Percentiles rank a stretch among this genome's conserved stretches.
Conservation (phyloP, 2,329 filamentous ascomycete genomes). For the Verruconis gallopava region DNA sequence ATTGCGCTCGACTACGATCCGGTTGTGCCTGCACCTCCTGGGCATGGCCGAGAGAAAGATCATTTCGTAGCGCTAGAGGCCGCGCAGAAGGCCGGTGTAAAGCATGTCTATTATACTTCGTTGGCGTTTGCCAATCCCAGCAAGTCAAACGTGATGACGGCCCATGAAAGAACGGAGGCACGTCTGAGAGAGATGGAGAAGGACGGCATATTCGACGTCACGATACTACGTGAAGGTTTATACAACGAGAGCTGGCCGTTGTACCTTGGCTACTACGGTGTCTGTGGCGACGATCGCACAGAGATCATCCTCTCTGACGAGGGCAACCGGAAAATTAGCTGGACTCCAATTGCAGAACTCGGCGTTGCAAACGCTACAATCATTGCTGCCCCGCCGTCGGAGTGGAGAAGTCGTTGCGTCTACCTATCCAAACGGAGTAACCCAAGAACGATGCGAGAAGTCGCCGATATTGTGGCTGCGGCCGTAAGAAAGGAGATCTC, state of each 20-base stretch:
- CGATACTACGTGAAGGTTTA: slow-evolving; percentile 31
- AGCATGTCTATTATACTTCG: slow-evolving; percentile 35
- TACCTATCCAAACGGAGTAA: slow-evolving; percentile 23
- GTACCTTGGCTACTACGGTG: slow-evolving; percentile 32
- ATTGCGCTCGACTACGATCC: slow-evolving; percentile 30
- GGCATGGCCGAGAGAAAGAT: slow-evolving; percentile 31
- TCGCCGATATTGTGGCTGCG: slow-evolving; percentile 20
- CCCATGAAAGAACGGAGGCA: slow-evolving; percentile 32
- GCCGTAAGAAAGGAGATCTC: slow-evolving; percentile 19
- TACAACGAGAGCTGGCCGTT: slow-evolving; percentile 37
- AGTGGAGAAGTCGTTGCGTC: slow-evolving; percentile 24
- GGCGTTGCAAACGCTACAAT: slow-evolving; percentile 30
- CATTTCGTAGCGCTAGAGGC: slow-evolving; percentile 32
- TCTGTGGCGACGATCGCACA: slow-evolving; percentile 20
- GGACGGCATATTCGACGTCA: slow-evolving; percentile 17
- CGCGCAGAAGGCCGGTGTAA: slow-evolving; percentile 26
- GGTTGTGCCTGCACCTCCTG: slow-evolving; percentile 25
- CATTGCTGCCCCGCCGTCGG: slow-evolving; percentile 17
- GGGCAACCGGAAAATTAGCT: slow-evolving; percentile 31
- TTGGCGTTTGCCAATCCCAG: slow-evolving; percentile 30
- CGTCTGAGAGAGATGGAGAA: slow-evolving; percentile 23
- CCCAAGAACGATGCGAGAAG: slow-evolving; percentile 18
- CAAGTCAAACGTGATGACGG: slow-evolving; percentile 32
- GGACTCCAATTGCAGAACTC: slow-evolving; percentile 32
- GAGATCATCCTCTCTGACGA: slow-evolving; percentile 21